These are phyloP conservation scores for Ambrosia artemisiifolia DNA, from an alignment of 129 eudicot species.

Conservation along the genomic window DNA sequence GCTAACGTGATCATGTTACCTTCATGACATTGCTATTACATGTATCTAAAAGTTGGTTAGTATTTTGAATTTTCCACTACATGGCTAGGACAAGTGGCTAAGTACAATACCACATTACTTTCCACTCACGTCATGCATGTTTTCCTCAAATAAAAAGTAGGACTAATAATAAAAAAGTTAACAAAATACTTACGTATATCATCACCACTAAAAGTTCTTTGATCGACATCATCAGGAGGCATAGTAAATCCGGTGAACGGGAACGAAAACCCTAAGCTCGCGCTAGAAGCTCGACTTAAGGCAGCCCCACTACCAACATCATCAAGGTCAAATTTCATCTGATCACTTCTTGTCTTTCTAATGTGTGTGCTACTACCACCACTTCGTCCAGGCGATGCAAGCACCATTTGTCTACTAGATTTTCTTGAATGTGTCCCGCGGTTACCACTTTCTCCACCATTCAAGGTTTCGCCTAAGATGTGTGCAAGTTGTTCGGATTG, in stretches of 20 bases:
- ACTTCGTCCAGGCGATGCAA: slow-evolving; percentile 55
- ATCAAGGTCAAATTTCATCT: slow-evolving; percentile 66
- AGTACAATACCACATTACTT: slow-evolving; percentile 11
- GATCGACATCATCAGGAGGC: slow-evolving; percentile 78
- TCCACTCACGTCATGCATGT: not conserved
- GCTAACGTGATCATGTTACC: not conserved
- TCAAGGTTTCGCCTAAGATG: slow-evolving; percentile 27
- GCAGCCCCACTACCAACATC: slow-evolving; percentile 85
- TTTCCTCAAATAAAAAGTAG: not conserved
- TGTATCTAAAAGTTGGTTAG: not conserved
- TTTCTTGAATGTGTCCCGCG: slow-evolving; percentile 55
- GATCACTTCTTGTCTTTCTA: slow-evolving; percentile 84
- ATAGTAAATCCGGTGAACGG: slow-evolving; percentile 80
- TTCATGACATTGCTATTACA: not conserved
- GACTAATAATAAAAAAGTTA: not conserved
- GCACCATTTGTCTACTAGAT: slow-evolving; percentile 50
- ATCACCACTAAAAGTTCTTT: slow-evolving; percentile 69
- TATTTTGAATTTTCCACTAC: not conserved
- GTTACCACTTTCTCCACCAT: slow-evolving; percentile 30
- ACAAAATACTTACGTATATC: slow-evolving; percentile 58
- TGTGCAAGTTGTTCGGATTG: slow-evolving; percentile 68
- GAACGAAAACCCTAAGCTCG: slow-evolving; percentile 86
- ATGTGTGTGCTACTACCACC: slow-evolving; percentile 55
- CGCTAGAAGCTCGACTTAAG: slow-evolving; percentile 90
- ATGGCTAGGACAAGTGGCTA: not conserved